These are phyloP conservation scores for Alternaria hordeiaustralica DNA, from an alignment of 2,329 filamentous ascomycete species.

Conservation along the genomic window DNA sequence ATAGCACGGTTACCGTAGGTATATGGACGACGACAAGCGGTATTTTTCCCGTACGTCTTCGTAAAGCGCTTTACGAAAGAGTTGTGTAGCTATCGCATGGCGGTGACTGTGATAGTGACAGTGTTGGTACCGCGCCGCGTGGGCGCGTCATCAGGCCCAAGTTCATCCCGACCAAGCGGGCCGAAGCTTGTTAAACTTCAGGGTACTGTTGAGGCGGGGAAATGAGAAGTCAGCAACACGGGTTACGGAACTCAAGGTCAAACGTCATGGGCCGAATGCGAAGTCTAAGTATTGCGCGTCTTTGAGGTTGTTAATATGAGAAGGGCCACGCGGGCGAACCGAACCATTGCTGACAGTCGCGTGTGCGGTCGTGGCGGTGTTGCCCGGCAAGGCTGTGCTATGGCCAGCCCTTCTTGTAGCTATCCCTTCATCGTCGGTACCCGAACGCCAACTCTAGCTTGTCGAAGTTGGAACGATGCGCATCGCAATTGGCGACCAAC, in stretches of 20 bases:
- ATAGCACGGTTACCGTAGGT: background rate
- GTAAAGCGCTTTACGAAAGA: background rate
- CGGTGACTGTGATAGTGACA: background rate
- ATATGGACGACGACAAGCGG: background rate
- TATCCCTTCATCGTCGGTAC: background rate
- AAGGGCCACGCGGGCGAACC: background rate
- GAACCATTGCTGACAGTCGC: background rate
- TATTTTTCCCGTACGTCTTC: background rate
- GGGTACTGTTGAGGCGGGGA: background rate
- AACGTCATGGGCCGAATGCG: background rate
- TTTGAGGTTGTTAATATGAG: background rate
- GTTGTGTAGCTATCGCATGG: background rate
- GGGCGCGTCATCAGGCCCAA: background rate
- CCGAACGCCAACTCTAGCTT: background rate
- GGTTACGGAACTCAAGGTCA: background rate
- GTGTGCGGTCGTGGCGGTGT: constrained; percentile 13
- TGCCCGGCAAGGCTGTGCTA: constrained; percentile 2
- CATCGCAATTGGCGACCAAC: background rate
- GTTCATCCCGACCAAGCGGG: background rate
- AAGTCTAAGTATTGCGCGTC: background rate
- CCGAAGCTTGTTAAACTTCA: background rate
- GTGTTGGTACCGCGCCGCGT: background rate
- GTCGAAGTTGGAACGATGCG: background rate
- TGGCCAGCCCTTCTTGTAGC: background rate
- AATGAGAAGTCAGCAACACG: background rate